A percentile compares a stretch with the other conserved stretches of the same genome.
Conservation (phyloP, 345 rosid genomes). For the Moricandia moricandioides region DNA sequence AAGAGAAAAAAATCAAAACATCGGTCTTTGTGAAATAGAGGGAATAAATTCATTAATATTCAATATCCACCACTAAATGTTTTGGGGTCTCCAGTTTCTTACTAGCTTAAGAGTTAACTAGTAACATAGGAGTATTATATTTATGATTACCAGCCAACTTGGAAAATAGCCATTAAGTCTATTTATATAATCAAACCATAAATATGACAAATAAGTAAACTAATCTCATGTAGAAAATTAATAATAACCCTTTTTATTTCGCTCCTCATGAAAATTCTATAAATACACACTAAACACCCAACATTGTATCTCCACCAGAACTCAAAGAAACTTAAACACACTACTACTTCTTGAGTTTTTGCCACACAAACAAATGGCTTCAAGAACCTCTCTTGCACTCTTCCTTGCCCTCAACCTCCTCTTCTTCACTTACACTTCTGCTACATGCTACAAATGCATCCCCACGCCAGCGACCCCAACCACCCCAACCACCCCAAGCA, state of each 20-base stretch:
- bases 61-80: background rate
- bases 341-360: slow-evolving; percentile 7
- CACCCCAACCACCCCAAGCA: background rate
- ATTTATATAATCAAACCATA: background rate
- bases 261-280: slow-evolving; percentile 16
- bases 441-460: slow-evolving; percentile 49
- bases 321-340: slow-evolving; percentile 6
- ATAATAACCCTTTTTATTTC: background rate
- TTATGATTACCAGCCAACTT: slow-evolving; percentile 15
- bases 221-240: background rate
- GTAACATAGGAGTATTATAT: background rate
- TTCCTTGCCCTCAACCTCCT: slow-evolving; percentile 51
- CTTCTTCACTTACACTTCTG: slow-evolving; percentile 46
- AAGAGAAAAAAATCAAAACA: too few species aligned
- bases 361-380: slow-evolving; percentile 37
- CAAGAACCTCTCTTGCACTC: slow-evolving; percentile 50
- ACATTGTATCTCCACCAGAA: slow-evolving; percentile 9
- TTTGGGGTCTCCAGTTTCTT: background rate
- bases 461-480: slow-evolving; percentile 14
- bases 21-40: too few species aligned
- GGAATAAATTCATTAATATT: too few species aligned
- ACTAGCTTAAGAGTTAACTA: background rate
- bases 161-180: background rate
- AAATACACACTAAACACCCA: slow-evolving; percentile 18
- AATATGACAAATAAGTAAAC: background rate